A percentile compares a stretch with the other conserved stretches of the same genome.
These are phyloP conservation scores for Colletotrichum sp. DNA, from an alignment of 2,329 filamentous ascomycete genomes.

Conservation along the genomic window DNA sequence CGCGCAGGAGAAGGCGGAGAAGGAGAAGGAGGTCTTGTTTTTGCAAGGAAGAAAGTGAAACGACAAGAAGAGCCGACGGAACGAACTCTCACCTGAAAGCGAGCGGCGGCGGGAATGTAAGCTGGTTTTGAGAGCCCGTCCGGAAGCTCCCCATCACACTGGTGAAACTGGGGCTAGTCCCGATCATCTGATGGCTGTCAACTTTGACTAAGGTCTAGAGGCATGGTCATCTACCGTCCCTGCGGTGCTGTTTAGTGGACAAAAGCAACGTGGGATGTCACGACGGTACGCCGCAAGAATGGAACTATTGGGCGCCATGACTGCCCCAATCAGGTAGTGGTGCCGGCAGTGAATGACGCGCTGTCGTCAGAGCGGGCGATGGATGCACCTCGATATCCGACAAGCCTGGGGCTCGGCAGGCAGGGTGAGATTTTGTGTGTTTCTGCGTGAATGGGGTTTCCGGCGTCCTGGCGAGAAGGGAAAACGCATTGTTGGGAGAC, in stretches of 20 bases:
- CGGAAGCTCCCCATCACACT: constrained; percentile 12
- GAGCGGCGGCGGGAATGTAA: constrained; percentile 2
- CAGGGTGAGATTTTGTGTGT: not conserved
- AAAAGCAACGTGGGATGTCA: constrained; percentile 21
- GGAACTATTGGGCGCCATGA: constrained; percentile 21
- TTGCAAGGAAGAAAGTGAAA: constrained; percentile 19
- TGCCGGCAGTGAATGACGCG: constrained; percentile 14
- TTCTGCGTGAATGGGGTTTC: not conserved
- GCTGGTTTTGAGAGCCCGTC: constrained; percentile 20
- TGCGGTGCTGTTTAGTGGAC: constrained; percentile 12
- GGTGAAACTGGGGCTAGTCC: constrained; percentile 21
- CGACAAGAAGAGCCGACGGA: not conserved
- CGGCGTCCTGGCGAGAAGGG: not conserved
- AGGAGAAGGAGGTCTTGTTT: not conserved
- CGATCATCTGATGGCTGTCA: constrained; percentile 21
- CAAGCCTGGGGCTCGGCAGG: not conserved
- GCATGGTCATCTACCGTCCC: constrained; percentile 15
- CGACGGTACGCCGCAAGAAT: constrained; percentile 9
- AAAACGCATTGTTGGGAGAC: not conserved
- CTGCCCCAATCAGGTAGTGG: constrained; percentile 10
- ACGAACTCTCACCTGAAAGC: not conserved
- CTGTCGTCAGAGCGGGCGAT: constrained; percentile 13
- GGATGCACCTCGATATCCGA: constrained; percentile 10
- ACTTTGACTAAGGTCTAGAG: constrained; percentile 1
- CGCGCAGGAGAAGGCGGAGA: not conserved